These are phyloP conservation scores for Vitis labrusca DNA, from an alignment of 164 flowering plant species.

Conservation along the genomic window DNA sequence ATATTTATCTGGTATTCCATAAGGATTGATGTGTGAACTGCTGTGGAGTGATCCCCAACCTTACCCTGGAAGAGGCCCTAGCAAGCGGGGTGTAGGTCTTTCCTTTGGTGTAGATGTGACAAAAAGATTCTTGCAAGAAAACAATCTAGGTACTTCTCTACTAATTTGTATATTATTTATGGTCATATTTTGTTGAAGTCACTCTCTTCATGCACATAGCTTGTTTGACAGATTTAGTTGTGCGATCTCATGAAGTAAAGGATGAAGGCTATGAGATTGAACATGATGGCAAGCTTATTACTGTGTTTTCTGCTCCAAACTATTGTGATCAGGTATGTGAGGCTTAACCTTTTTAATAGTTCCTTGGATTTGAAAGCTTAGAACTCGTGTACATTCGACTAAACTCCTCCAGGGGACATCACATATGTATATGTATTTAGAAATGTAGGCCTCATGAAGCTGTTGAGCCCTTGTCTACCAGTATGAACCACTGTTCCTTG, in stretches of 20 bases:
- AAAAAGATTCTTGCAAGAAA: conserved; percentile 82
- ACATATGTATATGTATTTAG: no score
- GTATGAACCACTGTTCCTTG: no score
- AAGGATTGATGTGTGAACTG: conserved; percentile 98
- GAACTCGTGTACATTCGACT: no score
- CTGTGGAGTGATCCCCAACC: conserved; percentile 99
- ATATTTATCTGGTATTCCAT: not conserved
- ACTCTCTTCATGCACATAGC: not conserved
- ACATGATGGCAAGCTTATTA: conserved; percentile 93
- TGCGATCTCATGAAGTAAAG: conserved; percentile 96
- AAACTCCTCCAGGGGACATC: no score
- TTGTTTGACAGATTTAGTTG: conserved; percentile 65
- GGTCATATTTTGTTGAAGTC: not conserved
- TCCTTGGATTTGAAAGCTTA: not conserved
- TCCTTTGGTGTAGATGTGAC: conserved; percentile 96
- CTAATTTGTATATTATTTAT: not conserved
- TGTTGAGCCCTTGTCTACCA: not conserved
- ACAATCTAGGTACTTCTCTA: conserved; percentile 62
- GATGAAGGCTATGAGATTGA: conserved; percentile 98
- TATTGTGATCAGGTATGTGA: conserved; percentile 94
- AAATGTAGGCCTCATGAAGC: not conserved
- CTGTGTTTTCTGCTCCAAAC: conserved; percentile 99
- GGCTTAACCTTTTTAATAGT: not conserved
- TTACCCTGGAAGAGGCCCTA: conserved; percentile 88
- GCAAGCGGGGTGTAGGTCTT: conserved; percentile 98